Conservation (phyloP, 768 basidiomycete genomes). For the Aureoboletus auriporus region DNA sequence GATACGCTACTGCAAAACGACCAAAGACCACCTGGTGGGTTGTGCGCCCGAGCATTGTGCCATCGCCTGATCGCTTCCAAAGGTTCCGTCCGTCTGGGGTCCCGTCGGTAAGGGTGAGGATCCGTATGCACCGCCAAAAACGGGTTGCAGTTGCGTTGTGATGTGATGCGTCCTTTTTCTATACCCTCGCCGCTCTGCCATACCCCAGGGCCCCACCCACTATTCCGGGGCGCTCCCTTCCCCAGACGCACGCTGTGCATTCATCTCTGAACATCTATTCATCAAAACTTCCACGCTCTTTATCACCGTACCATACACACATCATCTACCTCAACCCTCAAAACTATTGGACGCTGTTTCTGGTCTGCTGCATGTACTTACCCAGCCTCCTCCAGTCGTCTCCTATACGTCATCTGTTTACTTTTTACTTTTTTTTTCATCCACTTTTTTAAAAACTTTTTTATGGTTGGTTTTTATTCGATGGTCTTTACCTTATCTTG, state of each 20-base stretch:
- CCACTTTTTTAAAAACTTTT: too few species aligned
- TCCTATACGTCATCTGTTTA: conserved; percentile 3
- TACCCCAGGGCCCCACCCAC: conserved; percentile 22
- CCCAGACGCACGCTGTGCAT: conserved; percentile 13
- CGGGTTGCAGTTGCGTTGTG: conserved; percentile 67
- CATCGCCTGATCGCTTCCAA: not conserved
- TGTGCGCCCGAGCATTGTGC: not conserved
- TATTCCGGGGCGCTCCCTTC: conserved; percentile 1
- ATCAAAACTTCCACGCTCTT: conserved; percentile 24
- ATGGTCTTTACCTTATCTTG: not conserved
- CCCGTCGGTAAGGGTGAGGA: conserved; percentile 86
- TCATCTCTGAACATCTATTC: conserved; percentile 20
- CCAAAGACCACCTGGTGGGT: conserved; percentile 84
- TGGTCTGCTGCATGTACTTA: conserved; percentile 24
- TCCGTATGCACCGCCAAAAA: conserved; percentile 82
- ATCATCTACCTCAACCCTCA: conserved; percentile 17
- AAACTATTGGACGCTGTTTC: conserved; percentile 26
- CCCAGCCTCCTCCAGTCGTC: conserved; percentile 6
- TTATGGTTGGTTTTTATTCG: not conserved
- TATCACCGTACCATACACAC: conserved; percentile 24
- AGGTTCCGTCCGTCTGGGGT: conserved; percentile 96
- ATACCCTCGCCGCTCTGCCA: conserved; percentile 32
- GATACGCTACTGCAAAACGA: conserved; percentile 91
- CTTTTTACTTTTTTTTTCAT: not conserved
- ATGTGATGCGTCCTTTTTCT: conserved; percentile 48